Evolutionary conservation across 345 rosid species (phyloP), one percentile per base, ranked within the genome.

Genomic region (Salix koriyanagi): DNA sequence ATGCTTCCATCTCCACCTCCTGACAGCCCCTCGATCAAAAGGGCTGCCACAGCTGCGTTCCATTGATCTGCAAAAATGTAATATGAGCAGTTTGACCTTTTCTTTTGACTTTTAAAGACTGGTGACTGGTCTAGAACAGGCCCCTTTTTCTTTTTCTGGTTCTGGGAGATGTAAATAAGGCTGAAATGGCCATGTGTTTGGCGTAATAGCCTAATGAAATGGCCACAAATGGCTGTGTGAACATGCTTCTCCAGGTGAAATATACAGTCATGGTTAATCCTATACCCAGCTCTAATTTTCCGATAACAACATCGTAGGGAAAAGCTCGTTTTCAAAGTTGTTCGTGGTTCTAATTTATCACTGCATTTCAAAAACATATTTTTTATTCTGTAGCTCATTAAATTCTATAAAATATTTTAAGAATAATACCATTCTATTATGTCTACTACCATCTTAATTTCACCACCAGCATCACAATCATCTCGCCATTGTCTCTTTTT

Each of bases 1-100:
- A 65, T 89, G 79, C 84, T 94, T 6, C 99, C 99, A 60, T 86
- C 96, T 9, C 97, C 94, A 2, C 86, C 92, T 1, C 89, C 94
- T 2, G 94, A 87, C 28, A 25, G 70, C 2, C 69, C 88, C 4
- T 74, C 82, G 0, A 62, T 75, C 62, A 76, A 76, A 2, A 36
- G 4, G 21, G 18, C 76, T 25, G 36, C 36, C 62, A 13, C 79
- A n/a, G 16, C 36, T 18, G 75, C 65, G 1, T 81, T 75, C 76
- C 79, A 65, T 77, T 77, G 44, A 77, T 13, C 7, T 60, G 19
- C 44, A 41, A 41, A 41, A 41, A 41, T 41, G 44, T 41, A 41
- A 41, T 41, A 9, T 9, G 10, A 41, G 12, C 44, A 9, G 44
- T 41, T 9, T 2, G 12, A 36, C 12, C 2, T 41, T 11, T 2